These are phyloP conservation scores for Thalia dealbata DNA, from an alignment of 176 grass and related monocot genomes.

Conservation along the genomic window DNA sequence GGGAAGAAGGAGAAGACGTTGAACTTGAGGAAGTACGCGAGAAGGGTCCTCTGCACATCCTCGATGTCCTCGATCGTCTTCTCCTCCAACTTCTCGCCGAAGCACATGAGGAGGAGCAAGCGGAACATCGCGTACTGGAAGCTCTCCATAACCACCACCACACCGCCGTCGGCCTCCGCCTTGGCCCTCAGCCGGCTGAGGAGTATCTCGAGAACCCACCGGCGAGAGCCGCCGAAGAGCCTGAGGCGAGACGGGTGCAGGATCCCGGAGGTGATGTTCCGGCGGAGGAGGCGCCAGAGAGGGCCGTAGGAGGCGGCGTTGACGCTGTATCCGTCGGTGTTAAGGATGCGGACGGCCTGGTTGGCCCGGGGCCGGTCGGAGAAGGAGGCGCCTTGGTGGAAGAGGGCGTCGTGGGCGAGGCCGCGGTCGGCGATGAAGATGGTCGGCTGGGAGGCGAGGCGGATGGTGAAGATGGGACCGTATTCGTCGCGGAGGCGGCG, in stretches of 20 bases:
- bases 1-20: constrained; percentile 48
- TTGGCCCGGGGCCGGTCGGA: constrained; percentile 22
- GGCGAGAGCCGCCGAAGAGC: constrained; percentile 24
- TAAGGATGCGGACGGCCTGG: constrained; percentile 4
- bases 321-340: constrained; percentile 23
- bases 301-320: constrained; percentile 32
- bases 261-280: constrained; percentile 32
- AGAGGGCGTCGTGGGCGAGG: constrained; percentile 33
- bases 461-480: constrained; percentile 38
- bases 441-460: constrained; percentile 21
- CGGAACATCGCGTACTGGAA: constrained; percentile 54
- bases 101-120: constrained; percentile 63
- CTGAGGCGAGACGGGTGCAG: constrained; percentile 17
- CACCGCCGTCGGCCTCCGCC: background rate
- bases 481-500: constrained; percentile 22
- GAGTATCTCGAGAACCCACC: constrained; percentile 25
- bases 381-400: constrained; percentile 35
- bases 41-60: background rate
- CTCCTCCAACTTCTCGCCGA: constrained; percentile 55
- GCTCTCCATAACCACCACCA: constrained; percentile 23
- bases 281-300: constrained; percentile 45
- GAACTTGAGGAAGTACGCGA: constrained; percentile 16
- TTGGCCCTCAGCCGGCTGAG: constrained; percentile 1
- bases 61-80: constrained; percentile 30
- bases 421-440: constrained; percentile 43